Percentiles rank a stretch among this genome's conserved stretches.
phyloP scores from a whole-genome alignment of 805 yeast species.

The Clavispora santaluciae region DNA sequence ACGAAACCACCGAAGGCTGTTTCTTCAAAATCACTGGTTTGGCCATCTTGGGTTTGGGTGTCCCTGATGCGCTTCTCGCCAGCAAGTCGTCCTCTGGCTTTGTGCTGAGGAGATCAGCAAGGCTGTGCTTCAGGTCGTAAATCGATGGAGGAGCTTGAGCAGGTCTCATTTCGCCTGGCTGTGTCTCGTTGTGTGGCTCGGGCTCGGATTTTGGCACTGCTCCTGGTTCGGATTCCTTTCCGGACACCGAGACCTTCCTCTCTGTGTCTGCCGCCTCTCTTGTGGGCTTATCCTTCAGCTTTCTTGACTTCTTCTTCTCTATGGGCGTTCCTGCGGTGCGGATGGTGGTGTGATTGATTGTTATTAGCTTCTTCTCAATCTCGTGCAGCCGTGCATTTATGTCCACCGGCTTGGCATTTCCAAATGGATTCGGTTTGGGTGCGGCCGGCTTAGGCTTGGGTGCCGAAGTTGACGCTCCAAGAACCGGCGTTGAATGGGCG shows the following conservation, averaged over 20 bases:
- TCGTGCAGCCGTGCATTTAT: slow-evolving; percentile 60
- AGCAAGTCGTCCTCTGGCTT: slow-evolving; percentile 11
- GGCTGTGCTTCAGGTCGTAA: slow-evolving; percentile 28
- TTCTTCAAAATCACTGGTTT: slow-evolving; percentile 40
- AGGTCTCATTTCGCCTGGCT: slow-evolving; percentile 10
- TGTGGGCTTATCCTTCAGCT: slow-evolving; percentile 7
- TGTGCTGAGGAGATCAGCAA: slow-evolving; percentile 35
- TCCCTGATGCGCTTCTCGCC: slow-evolving; percentile 13
- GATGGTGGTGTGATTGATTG: slow-evolving; percentile 30
- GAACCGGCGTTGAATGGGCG: not conserved
- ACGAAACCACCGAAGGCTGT: slow-evolving; percentile 12
- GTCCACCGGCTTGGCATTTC: slow-evolving; percentile 83
- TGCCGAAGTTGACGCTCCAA: not conserved
- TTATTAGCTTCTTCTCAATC: slow-evolving; percentile 40
- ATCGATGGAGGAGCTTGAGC: slow-evolving; percentile 18
- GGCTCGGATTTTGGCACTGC: no score
- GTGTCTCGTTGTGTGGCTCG: no score
- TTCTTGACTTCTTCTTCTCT: slow-evolving; percentile 3
- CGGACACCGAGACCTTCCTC: no score
- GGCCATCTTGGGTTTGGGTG: slow-evolving; percentile 21
- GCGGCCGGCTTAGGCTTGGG: slow-evolving; percentile 7
- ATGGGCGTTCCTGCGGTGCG: slow-evolving; percentile 21
- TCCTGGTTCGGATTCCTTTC: no score
- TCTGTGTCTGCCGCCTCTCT: slow-evolving; percentile 1
- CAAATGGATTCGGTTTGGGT: slow-evolving; percentile 60